A percentile compares a stretch with the other conserved stretches of the same genome.
phyloP scores from a whole-genome alignment of 73 alveolate genomes.

The Stentor roeselii region DNA sequence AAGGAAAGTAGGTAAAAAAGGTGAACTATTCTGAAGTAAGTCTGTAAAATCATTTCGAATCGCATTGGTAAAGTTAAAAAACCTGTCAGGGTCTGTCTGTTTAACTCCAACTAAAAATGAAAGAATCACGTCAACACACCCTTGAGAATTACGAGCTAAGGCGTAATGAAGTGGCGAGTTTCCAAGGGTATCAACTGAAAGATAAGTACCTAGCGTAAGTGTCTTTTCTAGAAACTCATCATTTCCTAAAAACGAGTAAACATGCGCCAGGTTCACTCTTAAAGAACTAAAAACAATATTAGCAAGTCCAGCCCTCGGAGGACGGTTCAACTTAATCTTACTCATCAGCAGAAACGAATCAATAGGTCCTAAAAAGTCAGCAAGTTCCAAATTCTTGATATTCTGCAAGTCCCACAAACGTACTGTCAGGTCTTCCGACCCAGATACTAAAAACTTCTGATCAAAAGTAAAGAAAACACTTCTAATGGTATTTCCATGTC shows the following conservation, averaged over 20 bases:
- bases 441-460: background rate
- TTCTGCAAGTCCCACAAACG: conserved; percentile 5
- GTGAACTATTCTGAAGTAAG: background rate
- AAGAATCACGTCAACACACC: background rate
- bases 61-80: background rate
- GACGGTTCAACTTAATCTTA: background rate
- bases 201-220: background rate
- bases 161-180: background rate
- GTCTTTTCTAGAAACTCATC: background rate
- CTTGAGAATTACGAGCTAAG: background rate
- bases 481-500: conserved; percentile 1
- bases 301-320: background rate
- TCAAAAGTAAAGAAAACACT: background rate
- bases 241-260: background rate
- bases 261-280: background rate
- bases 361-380: background rate
- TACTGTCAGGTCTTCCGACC: background rate
- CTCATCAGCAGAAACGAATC: background rate
- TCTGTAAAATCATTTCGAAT: background rate
- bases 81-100: background rate
- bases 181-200: background rate
- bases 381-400: background rate
- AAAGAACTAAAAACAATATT: background rate
- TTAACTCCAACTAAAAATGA: background rate
- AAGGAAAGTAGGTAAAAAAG: background rate